Evolutionary conservation across 106 monocot species (phyloP).

Genomic region (Phalaenopsis aphrodite): DNA sequence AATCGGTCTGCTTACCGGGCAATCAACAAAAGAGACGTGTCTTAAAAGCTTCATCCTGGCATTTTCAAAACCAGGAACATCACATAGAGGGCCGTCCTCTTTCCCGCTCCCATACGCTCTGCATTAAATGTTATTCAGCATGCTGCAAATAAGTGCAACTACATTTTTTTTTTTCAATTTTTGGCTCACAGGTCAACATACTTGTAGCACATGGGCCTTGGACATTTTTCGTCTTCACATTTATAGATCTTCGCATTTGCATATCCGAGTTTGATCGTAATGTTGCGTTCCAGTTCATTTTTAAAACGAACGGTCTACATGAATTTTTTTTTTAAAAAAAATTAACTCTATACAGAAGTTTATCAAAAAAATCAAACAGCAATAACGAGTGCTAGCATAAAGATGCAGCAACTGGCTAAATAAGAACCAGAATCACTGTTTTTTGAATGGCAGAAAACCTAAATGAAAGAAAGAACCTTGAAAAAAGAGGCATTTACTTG

Average conservation of each 20-base stretch:
- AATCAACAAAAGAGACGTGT: constrained; percentile 96
- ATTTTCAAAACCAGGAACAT: constrained; percentile 92
- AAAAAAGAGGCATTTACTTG: not conserved
- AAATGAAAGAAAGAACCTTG: not conserved
- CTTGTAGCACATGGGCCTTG: constrained; percentile 94
- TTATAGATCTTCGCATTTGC: constrained; percentile 98
- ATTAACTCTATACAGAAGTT: not conserved
- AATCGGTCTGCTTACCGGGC: constrained; percentile 56
- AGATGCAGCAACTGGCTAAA: not conserved
- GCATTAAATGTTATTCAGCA: constrained; percentile 11
- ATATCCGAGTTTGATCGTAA: constrained; percentile 95
- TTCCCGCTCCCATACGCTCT: constrained; percentile 98
- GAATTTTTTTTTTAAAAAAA: not conserved
- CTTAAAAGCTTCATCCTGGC: constrained; percentile 84
- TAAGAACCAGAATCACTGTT: not conserved
- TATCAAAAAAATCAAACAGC: not conserved
- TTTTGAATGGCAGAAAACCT: not conserved
- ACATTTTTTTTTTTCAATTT: not conserved
- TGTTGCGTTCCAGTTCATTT: constrained; percentile 91
- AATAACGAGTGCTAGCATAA: not conserved
- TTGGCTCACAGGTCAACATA: constrained; percentile 22
- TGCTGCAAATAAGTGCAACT: not conserved
- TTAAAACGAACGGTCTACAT: constrained; percentile 92
- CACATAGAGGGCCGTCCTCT: constrained; percentile 87
- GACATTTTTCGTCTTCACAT: constrained; percentile 96